Evolutionary conservation across 768 basidiomycete genomes (phyloP).

Genomic region (Piloderma croceum): DNA sequence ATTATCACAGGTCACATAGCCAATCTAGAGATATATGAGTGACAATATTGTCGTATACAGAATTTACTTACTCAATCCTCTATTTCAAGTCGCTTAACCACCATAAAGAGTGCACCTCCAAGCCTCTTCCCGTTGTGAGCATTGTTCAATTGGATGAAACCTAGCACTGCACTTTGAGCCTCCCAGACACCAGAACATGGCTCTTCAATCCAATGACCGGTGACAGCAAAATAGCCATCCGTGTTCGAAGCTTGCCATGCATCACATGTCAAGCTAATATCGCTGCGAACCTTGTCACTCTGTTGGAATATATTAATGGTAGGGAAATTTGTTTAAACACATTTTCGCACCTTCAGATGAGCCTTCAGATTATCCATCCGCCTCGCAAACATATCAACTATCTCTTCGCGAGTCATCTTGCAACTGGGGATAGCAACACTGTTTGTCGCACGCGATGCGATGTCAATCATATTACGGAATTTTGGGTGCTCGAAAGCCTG

Average conservation of each 20-base stretch:
- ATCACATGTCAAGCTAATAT: conserved; percentile 32
- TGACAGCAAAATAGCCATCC: conserved; percentile 34
- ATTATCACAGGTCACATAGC: too few species aligned
- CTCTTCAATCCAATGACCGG: too few species aligned
- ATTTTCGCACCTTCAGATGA: conserved; percentile 17
- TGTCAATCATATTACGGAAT: conserved; percentile 28
- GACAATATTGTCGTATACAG: neutral
- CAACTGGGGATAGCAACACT: conserved; percentile 24
- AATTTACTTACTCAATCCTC: conserved; percentile 21
- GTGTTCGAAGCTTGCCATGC: conserved; percentile 36
- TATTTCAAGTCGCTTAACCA: conserved; percentile 23
- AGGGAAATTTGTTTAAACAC: neutral
- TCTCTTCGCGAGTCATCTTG: conserved; percentile 18
- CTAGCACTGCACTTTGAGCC: conserved; percentile 26
- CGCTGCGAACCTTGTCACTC: conserved; percentile 14
- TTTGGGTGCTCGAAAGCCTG: conserved; percentile 24
- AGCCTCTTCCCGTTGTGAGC: conserved; percentile 32
- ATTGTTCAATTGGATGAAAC: conserved; percentile 33
- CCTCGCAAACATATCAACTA: conserved; percentile 21
- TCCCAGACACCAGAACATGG: conserved; percentile 35
- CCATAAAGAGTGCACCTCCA: conserved; percentile 34
- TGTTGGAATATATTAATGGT: neutral
- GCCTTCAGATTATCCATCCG: conserved; percentile 8
- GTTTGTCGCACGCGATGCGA: conserved; percentile 26
- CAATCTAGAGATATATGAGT: conserved; percentile 18